Conservation (phyloP, 2,329 filamentous ascomycete species). For the Metarhizium brunneum region DNA sequence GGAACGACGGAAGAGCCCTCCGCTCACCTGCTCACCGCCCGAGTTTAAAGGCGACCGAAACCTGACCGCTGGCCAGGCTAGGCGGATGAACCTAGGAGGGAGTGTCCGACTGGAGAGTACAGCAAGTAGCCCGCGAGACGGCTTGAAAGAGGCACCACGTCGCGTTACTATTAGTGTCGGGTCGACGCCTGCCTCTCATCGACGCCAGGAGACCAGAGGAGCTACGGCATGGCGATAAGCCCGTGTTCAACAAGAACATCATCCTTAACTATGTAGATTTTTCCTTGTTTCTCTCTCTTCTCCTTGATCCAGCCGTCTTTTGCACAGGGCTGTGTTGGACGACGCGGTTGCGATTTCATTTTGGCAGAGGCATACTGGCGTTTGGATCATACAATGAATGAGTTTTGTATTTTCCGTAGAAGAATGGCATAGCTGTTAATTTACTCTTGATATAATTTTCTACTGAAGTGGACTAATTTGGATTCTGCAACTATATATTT, state of each 20-base stretch:
- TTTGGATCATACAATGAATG: not conserved
- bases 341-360: not conserved
- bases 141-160: slow-evolving; percentile 17
- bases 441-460: not conserved
- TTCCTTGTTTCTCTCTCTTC: not conserved
- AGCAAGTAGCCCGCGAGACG: slow-evolving; percentile 16
- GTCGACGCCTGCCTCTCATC: slow-evolving; percentile 14
- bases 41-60: slow-evolving; percentile 27
- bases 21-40: slow-evolving; percentile 43
- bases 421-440: not conserved
- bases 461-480: not conserved
- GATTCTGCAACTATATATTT: not conserved
- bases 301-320: not conserved
- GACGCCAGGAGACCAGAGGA: slow-evolving; percentile 21
- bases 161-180: slow-evolving; percentile 29
- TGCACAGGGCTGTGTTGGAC: not conserved
- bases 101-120: slow-evolving; percentile 24
- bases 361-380: not conserved
- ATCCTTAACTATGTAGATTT: not conserved
- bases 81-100: slow-evolving; percentile 46
- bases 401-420: not conserved
- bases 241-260: not conserved
- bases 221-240: slow-evolving; percentile 21
- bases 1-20: slow-evolving; percentile 43
- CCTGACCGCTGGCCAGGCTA: slow-evolving; percentile 45